Evolutionary conservation across 352 stramenopile genomes (phyloP), one percentile per base, ranked within the genome.

Genomic region (Phytophthora quininea): DNA sequence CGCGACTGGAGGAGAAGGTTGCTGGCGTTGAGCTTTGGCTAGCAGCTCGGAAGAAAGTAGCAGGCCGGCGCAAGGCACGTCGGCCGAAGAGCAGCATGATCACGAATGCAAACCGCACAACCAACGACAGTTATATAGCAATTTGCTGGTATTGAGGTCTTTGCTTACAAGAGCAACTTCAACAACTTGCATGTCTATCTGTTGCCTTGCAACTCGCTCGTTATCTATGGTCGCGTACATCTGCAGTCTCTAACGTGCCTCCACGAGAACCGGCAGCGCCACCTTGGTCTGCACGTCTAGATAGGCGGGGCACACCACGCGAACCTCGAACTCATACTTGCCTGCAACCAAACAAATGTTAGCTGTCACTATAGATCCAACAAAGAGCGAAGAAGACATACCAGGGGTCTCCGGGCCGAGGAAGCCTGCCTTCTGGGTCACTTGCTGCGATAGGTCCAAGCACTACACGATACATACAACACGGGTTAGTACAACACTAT

Each of bases 301-400:
- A 69, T 93, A 93, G 48, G 74, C 65, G 1, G 76, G 73, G 24
- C 80, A 90, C 51, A 92, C 55, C 3, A 85, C 87, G n/a, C 85
- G 80, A n/a, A 93, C 60, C 43, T 95, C 87, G 24, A 95, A 62
- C 33, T 92, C 76, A 71, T 92, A 92, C 35, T 87, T 85, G 67
- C 84, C 87, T 80, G 63, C 24, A 30, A 12, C 8, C 27, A 6
- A 19, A 47, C 19, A 9, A 49, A 49, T 19, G 6, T 45, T 54
- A 9, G 14, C 19, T 4, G 12, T 50, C 32, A 62, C 8, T 38
- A 50, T 40, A 48, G 14, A 46, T 29, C 35, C 29, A 8, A 58
- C 40, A 59, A n/a, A 35, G 6, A 12, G 10, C 4, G 62, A 69
- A 3, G 1, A 10, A 52, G 10, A 49, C 64, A 31, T 82, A 91